A percentile compares a stretch with the other conserved stretches of the same genome.
These are phyloP conservation scores for Rhizopus arrhizus DNA, from an alignment of 371 early-diverging fungal species.

Conservation along the genomic window DNA sequence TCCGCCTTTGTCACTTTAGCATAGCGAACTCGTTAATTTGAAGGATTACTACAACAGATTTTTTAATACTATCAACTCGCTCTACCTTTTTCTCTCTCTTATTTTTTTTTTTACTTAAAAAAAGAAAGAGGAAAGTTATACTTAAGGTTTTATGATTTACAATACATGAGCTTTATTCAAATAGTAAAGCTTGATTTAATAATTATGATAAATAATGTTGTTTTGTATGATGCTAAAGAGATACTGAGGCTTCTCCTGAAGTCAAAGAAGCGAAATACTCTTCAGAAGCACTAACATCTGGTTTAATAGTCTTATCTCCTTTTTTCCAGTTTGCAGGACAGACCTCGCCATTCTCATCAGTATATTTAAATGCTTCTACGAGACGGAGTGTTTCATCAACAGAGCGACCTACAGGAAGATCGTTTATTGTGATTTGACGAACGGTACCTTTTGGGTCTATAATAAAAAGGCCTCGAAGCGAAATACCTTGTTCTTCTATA, in stretches of 20 bases:
- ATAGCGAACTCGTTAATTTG: too few relatives aligned
- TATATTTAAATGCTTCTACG: constrained; percentile 78
- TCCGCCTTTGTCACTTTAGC: too few relatives aligned
- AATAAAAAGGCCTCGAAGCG: constrained; percentile 71
- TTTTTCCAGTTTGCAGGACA: constrained; percentile 92
- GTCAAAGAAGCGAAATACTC: constrained; percentile 64
- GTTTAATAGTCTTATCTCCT: constrained; percentile 71
- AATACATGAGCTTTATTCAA: too few relatives aligned
- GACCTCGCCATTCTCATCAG: constrained; percentile 66
- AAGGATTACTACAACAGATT: too few relatives aligned
- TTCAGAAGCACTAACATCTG: constrained; percentile 74
- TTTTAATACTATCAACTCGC: too few relatives aligned
- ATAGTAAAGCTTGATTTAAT: too few relatives aligned
- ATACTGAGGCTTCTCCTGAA: not conserved
- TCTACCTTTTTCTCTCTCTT: too few relatives aligned
- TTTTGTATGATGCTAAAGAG: not conserved
- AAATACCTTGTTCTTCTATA: constrained; percentile 63
- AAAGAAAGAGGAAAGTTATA: too few relatives aligned
- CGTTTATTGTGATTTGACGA: constrained; percentile 61
- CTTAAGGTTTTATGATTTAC: too few relatives aligned
- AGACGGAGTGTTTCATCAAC: constrained; percentile 79
- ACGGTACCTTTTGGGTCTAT: constrained; percentile 73
- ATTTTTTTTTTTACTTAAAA: too few relatives aligned
- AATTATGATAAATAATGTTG: too few relatives aligned
- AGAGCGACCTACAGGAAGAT: constrained; percentile 76